Percentiles rank a stretch among this genome's conserved stretches.
Evolutionary conservation across 2,329 filamentous ascomycete genomes (phyloP).

Genomic region (Bisporella sp.): DNA sequence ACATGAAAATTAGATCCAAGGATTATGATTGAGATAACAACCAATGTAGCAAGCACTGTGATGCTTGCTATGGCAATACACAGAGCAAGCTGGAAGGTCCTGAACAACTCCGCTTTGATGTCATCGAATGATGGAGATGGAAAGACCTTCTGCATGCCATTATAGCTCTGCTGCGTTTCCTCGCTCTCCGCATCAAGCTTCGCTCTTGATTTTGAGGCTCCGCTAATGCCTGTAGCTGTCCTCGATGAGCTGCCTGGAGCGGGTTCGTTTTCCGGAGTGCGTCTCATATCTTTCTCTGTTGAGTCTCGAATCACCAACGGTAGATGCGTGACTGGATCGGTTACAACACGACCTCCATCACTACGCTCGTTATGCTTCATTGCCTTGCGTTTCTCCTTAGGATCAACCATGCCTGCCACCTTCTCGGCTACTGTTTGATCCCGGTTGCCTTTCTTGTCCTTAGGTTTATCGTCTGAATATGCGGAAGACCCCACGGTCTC

Average conservation of each 20-base stretch:
- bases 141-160: conserved; percentile 42
- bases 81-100: conserved; percentile 35
- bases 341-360: conserved; percentile 38
- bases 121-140: conserved; percentile 44
- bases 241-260: conserved; percentile 9
- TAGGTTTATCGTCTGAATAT: background rate
- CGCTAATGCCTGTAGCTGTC: conserved; percentile 33
- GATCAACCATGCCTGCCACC: conserved; percentile 13
- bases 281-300: conserved; percentile 42
- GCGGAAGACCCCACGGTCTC: too few species aligned
- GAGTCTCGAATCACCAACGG: conserved; percentile 49
- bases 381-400: conserved; percentile 20
- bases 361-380: conserved; percentile 19
- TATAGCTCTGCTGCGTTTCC: conserved; percentile 34
- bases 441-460: conserved; percentile 1
- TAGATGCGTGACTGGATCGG: conserved; percentile 53
- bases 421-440: conserved; percentile 18
- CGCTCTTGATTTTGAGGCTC: conserved; percentile 34
- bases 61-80: conserved; percentile 16
- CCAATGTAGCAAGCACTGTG: conserved; percentile 11
- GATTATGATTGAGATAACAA: conserved; percentile 10
- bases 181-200: conserved; percentile 36
- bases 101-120: conserved; percentile 35
- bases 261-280: conserved; percentile 25
- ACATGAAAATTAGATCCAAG: conserved; percentile 4